phyloP scores from a whole-genome alignment of 805 yeast genomes.

The Saccharomycopsis capsularis region DNA sequence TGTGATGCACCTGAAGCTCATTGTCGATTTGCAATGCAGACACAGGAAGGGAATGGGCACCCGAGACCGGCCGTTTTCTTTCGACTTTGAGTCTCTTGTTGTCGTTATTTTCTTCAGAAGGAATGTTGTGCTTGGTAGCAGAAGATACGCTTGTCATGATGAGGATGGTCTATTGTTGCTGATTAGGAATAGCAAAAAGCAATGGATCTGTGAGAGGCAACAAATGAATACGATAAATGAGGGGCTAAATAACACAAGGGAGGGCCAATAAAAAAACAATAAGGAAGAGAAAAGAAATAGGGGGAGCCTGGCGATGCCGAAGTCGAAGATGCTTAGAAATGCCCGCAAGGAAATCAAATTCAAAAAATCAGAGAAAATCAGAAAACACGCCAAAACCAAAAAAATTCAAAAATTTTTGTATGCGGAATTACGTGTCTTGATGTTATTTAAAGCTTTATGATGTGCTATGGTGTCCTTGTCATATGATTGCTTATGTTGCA shows the following conservation, averaged over 20 bases:
- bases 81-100: conserved; percentile 16
- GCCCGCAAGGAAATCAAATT: background rate
- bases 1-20: conserved; percentile 13
- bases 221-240: background rate
- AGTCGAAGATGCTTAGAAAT: too few relatives aligned
- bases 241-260: background rate
- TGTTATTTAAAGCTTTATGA: background rate
- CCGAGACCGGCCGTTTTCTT: conserved; percentile 11
- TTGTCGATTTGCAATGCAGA: background rate
- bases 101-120: background rate
- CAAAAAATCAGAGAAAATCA: background rate
- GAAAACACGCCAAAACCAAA: background rate
- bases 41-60: conserved; percentile 20
- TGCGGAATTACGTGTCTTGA: background rate
- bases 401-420: background rate
- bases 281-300: background rate
- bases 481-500: too few relatives aligned
- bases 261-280: background rate
- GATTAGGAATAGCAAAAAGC: background rate
- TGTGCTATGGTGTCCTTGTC: too few relatives aligned
- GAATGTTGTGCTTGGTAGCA: background rate
- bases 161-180: background rate
- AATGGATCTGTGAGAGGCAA: background rate
- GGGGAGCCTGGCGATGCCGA: background rate
- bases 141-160: background rate